Evolutionary conservation across 805 yeast species (phyloP).

Genomic region (Kluyveromyces aestuarii): DNA sequence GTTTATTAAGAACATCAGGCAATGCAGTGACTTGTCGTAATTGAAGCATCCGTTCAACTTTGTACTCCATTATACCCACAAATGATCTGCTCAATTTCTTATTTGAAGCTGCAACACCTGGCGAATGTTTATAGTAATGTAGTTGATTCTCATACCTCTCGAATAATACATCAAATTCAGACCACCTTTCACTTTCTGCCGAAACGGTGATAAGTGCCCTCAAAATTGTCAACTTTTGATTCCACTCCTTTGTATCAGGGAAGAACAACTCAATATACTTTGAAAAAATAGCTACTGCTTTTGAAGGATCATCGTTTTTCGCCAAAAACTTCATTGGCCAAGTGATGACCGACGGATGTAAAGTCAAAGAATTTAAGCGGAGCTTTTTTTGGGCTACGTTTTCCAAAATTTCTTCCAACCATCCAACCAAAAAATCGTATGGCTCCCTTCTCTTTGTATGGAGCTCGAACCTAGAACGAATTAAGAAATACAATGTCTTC

Average conservation of each 20-base stretch:
- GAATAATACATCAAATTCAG: conserved; percentile 17
- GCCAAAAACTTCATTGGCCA: conserved; percentile 29
- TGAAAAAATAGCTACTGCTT: conserved; percentile 27
- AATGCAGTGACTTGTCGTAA: conserved; percentile 11
- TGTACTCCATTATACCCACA: conserved; percentile 17
- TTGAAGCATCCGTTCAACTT: conserved; percentile 13
- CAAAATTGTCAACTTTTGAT: conserved; percentile 22
- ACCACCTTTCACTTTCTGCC: conserved; percentile 27
- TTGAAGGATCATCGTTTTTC: conserved; percentile 23
- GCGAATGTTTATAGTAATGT: conserved; percentile 11
- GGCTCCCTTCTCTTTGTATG: conserved; percentile 22
- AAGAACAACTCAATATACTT: conserved; percentile 24
- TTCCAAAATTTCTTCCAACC: conserved; percentile 25
- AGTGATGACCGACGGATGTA: conserved; percentile 29
- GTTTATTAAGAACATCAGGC: conserved; percentile 12
- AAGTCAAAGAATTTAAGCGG: conserved; percentile 13
- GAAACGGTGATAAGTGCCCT: conserved; percentile 26
- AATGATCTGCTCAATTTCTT: conserved; percentile 11
- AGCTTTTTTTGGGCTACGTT: conserved; percentile 15
- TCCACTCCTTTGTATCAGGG: conserved; percentile 16
- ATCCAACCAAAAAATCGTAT: conserved; percentile 21
- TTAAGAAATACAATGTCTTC: conserved; percentile 20
- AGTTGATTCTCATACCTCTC: conserved; percentile 14
- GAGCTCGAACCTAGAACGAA: conserved; percentile 25
- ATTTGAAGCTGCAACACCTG: conserved; percentile 17